A percentile compares a stretch with the other conserved stretches of the same genome.
These are phyloP conservation scores for Magnusiomyces ingens DNA, from an alignment of 1,139 yeast genomes.

Conservation along the genomic window DNA sequence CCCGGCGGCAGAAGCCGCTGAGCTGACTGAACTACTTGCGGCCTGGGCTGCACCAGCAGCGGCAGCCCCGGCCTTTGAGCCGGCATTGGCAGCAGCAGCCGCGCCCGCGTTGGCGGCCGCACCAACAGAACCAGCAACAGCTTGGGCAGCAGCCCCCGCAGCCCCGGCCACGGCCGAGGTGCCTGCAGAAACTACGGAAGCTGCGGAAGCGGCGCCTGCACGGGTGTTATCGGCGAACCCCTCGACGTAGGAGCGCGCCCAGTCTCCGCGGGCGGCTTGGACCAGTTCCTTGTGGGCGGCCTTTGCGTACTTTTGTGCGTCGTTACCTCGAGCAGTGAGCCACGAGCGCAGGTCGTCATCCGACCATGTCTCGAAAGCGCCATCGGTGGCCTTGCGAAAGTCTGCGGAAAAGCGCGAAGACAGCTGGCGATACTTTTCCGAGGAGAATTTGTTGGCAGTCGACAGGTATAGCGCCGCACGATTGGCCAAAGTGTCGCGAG, in stretches of 20 bases:
- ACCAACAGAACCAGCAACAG: background rate
- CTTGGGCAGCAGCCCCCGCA: background rate
- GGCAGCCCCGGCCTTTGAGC: background rate
- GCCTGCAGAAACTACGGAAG: background rate
- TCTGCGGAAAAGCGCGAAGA: background rate
- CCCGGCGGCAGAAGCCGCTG: background rate
- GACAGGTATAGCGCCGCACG: background rate
- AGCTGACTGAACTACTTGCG: background rate
- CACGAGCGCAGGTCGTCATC: conserved; percentile 4
- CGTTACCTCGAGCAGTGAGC: background rate
- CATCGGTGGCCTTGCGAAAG: background rate
- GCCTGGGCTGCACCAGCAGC: background rate
- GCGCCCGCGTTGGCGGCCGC: background rate
- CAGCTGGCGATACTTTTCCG: background rate
- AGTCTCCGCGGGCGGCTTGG: background rate
- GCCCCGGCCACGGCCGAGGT: background rate
- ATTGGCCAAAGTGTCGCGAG: background rate
- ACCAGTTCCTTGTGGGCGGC: conserved; percentile 1
- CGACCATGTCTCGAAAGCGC: conserved; percentile 4
- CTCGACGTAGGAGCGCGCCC: background rate
- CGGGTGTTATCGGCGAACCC: background rate
- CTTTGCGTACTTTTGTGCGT: background rate
- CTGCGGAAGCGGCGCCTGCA: background rate
- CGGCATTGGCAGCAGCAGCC: background rate
- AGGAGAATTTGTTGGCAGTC: background rate